Base-by-base conservation (phyloP, 176 grass and related monocot species). In the Rhipidocladum racemiflorum region DNA sequence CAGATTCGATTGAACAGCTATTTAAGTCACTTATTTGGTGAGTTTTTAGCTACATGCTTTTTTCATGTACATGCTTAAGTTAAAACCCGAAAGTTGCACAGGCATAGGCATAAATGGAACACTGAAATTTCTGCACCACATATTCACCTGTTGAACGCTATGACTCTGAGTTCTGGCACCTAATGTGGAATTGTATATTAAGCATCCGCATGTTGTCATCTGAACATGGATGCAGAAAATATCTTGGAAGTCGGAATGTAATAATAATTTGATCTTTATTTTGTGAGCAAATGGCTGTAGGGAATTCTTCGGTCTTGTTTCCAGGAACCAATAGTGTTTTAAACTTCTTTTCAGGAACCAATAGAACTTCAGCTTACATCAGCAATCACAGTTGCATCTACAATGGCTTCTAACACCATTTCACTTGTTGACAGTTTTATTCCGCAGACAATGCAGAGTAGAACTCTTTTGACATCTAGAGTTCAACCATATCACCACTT, bases 31-130 rank as follows among this genome's bases (percentile, higher is more conserved):
- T 2, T 48, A 50, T 46, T 17, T 38, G 74, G 74, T 85, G 48
- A 85, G 65, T 77, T 85, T 85, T 55, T 32, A 59, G 15, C 74
- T 49, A 32, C 38, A 67, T 66, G 43, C 49, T 11, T 48, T 68
- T 54, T 5, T n/a, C 23, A 61, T 29, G 50, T 11, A 7, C 24
- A 67, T 55, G 17, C 45, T 43, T 66, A 32, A 70, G 11, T 71
- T n/a, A 44, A 44, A 44, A 29, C 6, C 13, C 9, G 9, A 38
- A 6, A 79, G 18, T 17, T 53, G 42, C 45, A 17, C 34, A 75
- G 14, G 32, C 49, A 20, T 36, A 36, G 13, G 30, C 30, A 57
- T 60, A 3, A 12, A 42, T 42, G 20, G 13, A 21, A 54, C 51
- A 54, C 18, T 45, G 42, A 45, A 79, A 53, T 25, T 51, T 24